Evolutionary conservation across 2,329 filamentous ascomycete genomes (phyloP).

Genomic region (Dothistroma septosporum): DNA sequence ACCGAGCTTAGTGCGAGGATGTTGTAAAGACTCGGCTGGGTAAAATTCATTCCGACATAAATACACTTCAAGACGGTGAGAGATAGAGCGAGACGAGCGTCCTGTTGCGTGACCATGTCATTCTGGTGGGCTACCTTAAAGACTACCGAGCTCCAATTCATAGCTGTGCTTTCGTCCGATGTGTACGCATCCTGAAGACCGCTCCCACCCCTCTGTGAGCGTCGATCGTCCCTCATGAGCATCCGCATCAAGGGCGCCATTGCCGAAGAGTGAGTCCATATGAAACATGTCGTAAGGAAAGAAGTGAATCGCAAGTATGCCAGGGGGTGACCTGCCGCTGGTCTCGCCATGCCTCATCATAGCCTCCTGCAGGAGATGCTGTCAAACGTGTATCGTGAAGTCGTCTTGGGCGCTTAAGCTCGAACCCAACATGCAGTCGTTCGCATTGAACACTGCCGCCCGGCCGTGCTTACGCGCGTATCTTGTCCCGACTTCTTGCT

Average conservation of each 20-base stretch:
- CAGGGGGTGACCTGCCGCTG: neutral
- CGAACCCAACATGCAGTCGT: constrained; percentile 2
- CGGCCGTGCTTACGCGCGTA: constrained; percentile 1
- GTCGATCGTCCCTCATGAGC: constrained; percentile 3
- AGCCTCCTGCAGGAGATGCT: constrained; percentile 5
- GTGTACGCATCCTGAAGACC: neutral
- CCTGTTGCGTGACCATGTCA: neutral
- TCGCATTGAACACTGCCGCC: constrained; percentile 3
- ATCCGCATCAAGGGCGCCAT: neutral
- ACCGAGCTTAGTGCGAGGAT: neutral
- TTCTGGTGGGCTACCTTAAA: constrained; percentile 1
- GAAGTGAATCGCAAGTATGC: constrained; percentile 6
- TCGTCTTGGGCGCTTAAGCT: neutral
- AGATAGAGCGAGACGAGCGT: neutral
- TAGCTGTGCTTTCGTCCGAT: neutral
- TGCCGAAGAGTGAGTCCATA: constrained; percentile 4
- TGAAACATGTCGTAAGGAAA: neutral
- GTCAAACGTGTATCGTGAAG: neutral
- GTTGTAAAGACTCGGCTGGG: too few relatives aligned
- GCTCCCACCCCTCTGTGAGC: neutral
- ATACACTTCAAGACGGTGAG: too few relatives aligned
- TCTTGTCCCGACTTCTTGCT: neutral
- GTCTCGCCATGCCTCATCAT: constrained; percentile 7
- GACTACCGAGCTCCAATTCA: constrained; percentile 4
- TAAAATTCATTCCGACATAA: too few relatives aligned